Conservation (phyloP, 2,329 filamentous ascomycete genomes). For the Diaporthe ilicicola region DNA sequence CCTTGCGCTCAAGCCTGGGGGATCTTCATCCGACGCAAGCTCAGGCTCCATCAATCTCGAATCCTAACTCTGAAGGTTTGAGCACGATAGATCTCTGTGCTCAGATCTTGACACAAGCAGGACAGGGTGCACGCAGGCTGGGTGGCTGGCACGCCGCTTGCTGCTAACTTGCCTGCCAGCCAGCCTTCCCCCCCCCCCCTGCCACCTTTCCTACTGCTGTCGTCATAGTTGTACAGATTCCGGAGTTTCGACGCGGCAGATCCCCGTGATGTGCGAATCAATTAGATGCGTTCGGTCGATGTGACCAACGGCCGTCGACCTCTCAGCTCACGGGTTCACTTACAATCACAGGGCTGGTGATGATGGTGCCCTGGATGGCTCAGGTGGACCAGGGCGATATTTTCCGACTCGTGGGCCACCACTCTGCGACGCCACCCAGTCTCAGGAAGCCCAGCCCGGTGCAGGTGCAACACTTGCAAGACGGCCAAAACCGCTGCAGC, state of each 20-base stretch:
- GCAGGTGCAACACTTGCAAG: constrained; percentile 25
- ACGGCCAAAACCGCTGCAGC: background rate
- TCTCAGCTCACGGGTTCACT: background rate
- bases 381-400: constrained; percentile 27
- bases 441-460: background rate
- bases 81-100: constrained; percentile 13
- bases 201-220: background rate
- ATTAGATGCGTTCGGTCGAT: background rate
- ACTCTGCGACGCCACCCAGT: constrained; percentile 30
- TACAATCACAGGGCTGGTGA: constrained; percentile 24
- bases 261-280: background rate
- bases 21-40: constrained; percentile 19
- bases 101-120: constrained; percentile 19
- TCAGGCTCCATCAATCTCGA: constrained; percentile 23
- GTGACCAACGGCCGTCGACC: background rate
- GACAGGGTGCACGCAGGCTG: background rate
- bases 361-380: constrained; percentile 27
- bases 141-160: background rate
- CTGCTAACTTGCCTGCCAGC: background rate
- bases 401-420: constrained; percentile 26
- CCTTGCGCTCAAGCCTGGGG: constrained; percentile 6
- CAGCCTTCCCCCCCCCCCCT: background rate
- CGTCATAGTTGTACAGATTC: constrained; percentile 13
- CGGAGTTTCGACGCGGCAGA: constrained; percentile 18
- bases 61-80: constrained; percentile 23